Evolutionary conservation across 352 stramenopile species (phyloP).

Genomic region (Phytophthora macrochlamydospora): DNA sequence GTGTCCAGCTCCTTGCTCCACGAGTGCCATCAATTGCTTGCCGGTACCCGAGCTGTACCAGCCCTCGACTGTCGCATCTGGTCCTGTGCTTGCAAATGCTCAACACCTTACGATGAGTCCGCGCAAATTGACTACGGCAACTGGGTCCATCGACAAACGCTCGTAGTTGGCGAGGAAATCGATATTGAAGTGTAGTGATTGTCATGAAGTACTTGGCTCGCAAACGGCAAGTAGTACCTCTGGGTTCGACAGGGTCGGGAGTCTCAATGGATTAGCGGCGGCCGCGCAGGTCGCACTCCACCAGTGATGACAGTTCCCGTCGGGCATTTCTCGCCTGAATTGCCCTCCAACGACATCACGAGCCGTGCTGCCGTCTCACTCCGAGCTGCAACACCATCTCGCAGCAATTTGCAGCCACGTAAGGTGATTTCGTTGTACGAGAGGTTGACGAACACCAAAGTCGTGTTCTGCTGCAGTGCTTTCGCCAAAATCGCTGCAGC

Average conservation of each 20-base stretch:
- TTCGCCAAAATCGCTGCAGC: slow-evolving; percentile 56
- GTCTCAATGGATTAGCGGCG: slow-evolving; percentile 14
- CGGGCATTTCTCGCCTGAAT: slow-evolving; percentile 42
- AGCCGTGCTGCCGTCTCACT: slow-evolving; percentile 21
- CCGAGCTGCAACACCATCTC: slow-evolving; percentile 44
- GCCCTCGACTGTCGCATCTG: neutral
- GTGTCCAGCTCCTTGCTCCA: too few species aligned
- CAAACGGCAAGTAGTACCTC: neutral
- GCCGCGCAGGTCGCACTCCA: slow-evolving; percentile 22
- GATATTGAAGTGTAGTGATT: neutral
- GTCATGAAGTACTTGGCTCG: neutral
- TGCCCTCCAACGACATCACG: slow-evolving; percentile 39
- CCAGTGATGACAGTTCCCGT: slow-evolving; percentile 40
- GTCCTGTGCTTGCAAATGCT: neutral
- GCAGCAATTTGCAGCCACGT: slow-evolving; percentile 71
- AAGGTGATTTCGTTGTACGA: slow-evolving; percentile 84
- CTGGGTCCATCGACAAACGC: too few species aligned
- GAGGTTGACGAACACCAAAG: slow-evolving; percentile 59
- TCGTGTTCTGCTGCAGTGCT: slow-evolving; percentile 44
- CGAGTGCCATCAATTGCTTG: too few species aligned
- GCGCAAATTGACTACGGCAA: too few species aligned
- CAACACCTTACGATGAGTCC: neutral
- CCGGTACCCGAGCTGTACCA: too few species aligned
- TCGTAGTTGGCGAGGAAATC: too few species aligned
- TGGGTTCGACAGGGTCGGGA: neutral